Percentiles rank a stretch among this genome's conserved stretches.
phyloP scores from a whole-genome alignment of 805 yeast genomes.

The Candida ponderosae region DNA sequence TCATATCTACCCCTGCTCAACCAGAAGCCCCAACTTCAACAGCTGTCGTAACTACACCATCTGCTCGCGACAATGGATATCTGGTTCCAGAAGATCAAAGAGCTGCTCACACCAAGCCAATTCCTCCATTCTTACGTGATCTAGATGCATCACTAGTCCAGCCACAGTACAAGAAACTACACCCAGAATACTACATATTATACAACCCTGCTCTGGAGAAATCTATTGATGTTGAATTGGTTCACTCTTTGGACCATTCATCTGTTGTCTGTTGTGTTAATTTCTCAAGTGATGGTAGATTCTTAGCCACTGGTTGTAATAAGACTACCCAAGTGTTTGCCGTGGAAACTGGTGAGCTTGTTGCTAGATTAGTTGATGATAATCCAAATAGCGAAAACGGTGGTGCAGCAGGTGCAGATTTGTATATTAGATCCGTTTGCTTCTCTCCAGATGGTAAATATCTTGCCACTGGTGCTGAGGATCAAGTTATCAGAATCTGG shows the following conservation, averaged over 20 bases:
- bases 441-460: conserved; percentile 93
- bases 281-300: conserved; percentile 85
- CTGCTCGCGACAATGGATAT: conserved; percentile 22
- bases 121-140: conserved; percentile 75
- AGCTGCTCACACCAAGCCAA: conserved; percentile 55
- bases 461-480: conserved; percentile 92
- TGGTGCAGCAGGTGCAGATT: conserved; percentile 52
- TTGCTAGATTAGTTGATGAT: conserved; percentile 84
- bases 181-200: conserved; percentile 77
- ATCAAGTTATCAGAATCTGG: conserved; percentile 90
- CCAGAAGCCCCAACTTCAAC: conserved; percentile 7
- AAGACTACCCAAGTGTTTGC: conserved; percentile 91
- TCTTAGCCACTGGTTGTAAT: conserved; percentile 94
- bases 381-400: conserved; percentile 35
- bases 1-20: conserved; percentile 4
- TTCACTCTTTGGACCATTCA: conserved; percentile 85
- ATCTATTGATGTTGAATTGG: conserved; percentile 75
- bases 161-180: conserved; percentile 72
- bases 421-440: conserved; percentile 91
- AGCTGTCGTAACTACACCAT: conserved; percentile 13
- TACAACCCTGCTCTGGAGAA: conserved; percentile 83
- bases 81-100: conserved; percentile 31
- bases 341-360: conserved; percentile 84
- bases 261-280: conserved; percentile 96
- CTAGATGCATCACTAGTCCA: conserved; percentile 73